These are phyloP conservation scores for Cercospora zeae-maydis DNA, from an alignment of 2,329 filamentous ascomycete species.

Conservation along the genomic window DNA sequence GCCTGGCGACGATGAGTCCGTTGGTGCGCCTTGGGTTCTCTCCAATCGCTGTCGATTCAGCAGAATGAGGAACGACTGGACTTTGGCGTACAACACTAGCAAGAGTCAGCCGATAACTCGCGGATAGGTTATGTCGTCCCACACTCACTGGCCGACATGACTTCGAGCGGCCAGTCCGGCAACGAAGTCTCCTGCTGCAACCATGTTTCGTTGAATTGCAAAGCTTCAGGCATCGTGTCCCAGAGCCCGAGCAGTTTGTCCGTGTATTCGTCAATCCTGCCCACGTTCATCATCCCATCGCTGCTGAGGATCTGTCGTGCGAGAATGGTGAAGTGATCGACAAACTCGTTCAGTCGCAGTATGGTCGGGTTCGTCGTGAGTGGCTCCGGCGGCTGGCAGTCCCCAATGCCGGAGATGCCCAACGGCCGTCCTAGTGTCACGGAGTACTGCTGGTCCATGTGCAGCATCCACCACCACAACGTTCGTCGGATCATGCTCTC, in stretches of 20 bases:
- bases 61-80: slow-evolving; percentile 48
- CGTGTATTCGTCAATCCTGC: slow-evolving; percentile 48
- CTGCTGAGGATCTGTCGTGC: slow-evolving; percentile 47
- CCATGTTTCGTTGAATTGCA: slow-evolving; percentile 50
- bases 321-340: slow-evolving; percentile 48
- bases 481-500: slow-evolving; percentile 44
- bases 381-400: slow-evolving; percentile 47
- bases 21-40: slow-evolving; percentile 26
- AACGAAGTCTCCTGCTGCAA: slow-evolving; percentile 37
- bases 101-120: background rate
- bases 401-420: slow-evolving; percentile 49
- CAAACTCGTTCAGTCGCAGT: slow-evolving; percentile 46
- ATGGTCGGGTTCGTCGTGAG: slow-evolving; percentile 45
- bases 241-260: slow-evolving; percentile 43
- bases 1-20: slow-evolving; percentile 22
- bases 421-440: slow-evolving; percentile 49
- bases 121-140: background rate
- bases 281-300: slow-evolving; percentile 40
- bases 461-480: slow-evolving; percentile 53
- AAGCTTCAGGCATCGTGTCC: slow-evolving; percentile 47
- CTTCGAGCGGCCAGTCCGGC: slow-evolving; percentile 48
- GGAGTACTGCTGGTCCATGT: slow-evolving; percentile 51
- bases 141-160: slow-evolving; percentile 45
- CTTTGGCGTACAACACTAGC: slow-evolving; percentile 46
- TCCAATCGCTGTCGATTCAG: slow-evolving; percentile 48